Evolutionary conservation across 805 yeast genomes (phyloP).

Genomic region (Ogataea kodamae): DNA sequence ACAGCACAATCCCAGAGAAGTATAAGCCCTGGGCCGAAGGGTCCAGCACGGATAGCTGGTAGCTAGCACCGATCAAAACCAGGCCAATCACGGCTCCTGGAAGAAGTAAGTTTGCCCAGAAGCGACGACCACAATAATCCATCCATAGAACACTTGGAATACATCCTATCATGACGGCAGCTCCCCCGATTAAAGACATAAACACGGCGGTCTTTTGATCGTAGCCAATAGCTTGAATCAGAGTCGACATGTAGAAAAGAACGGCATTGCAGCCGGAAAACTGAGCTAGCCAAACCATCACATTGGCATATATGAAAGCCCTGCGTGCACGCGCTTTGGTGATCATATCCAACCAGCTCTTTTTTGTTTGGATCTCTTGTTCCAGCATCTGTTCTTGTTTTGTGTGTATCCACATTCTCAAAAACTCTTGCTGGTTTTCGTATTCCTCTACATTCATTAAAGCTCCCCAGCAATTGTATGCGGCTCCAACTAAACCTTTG

Average conservation of each 20-base stretch:
- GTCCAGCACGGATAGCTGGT: constrained; percentile 39
- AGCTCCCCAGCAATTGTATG: constrained; percentile 53
- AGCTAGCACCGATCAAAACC: constrained; percentile 57
- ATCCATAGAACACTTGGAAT: constrained; percentile 60
- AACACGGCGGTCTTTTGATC: constrained; percentile 47
- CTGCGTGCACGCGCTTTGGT: constrained; percentile 56
- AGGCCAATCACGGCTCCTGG: constrained; percentile 58
- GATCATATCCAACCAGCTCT: constrained; percentile 48
- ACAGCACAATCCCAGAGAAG: constrained; percentile 57
- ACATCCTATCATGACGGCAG: constrained; percentile 56
- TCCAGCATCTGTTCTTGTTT: constrained; percentile 41
- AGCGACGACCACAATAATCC: constrained; percentile 56
- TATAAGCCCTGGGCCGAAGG: constrained; percentile 56
- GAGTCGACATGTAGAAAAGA: constrained; percentile 59
- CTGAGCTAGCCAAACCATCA: constrained; percentile 60
- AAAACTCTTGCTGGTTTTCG: constrained; percentile 47
- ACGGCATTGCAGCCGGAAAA: constrained; percentile 67
- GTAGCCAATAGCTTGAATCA: constrained; percentile 56
- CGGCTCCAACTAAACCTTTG: constrained; percentile 49
- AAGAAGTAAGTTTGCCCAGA: constrained; percentile 56
- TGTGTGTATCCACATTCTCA: constrained; percentile 39
- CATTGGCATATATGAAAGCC: constrained; percentile 52
- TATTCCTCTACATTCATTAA: constrained; percentile 45
- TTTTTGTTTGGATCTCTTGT: constrained; percentile 38
- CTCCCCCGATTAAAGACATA: constrained; percentile 71